A percentile compares a stretch with the other conserved stretches of the same genome.
phyloP scores from a whole-genome alignment of 257 asterid genomes.

The Osmanthus fragrans region DNA sequence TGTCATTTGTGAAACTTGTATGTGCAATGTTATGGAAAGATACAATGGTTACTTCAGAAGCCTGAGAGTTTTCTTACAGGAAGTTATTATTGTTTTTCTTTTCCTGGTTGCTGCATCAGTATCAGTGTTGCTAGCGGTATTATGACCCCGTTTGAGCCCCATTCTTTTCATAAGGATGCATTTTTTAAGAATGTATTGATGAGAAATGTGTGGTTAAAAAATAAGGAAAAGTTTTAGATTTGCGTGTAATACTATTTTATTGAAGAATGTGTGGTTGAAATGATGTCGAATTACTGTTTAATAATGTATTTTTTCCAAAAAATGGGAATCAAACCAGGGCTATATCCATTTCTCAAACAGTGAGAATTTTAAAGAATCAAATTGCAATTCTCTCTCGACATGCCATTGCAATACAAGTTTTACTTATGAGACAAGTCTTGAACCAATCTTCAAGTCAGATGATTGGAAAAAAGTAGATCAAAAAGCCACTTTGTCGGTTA shows the following conservation, averaged over 20 bases:
- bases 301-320: too few relatives aligned
- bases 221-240: too few relatives aligned
- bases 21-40: background rate
- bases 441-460: background rate
- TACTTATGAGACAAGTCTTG: background rate
- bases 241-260: too few relatives aligned
- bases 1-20: too few relatives aligned
- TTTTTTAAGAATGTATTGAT: too few relatives aligned
- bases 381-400: background rate
- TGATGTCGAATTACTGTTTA: too few relatives aligned
- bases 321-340: too few relatives aligned
- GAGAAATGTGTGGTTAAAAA: too few relatives aligned
- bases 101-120: background rate
- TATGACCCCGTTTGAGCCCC: too few relatives aligned
- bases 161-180: too few relatives aligned
- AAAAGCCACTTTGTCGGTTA: background rate
- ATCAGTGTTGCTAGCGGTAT: background rate
- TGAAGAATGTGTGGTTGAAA: too few relatives aligned
- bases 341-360: background rate
- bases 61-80: background rate
- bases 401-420: background rate
- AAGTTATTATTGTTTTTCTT: background rate
- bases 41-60: background rate
- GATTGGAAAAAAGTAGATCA: background rate
- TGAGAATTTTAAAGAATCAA: background rate